Percentiles rank a stretch among this genome's conserved stretches.
Evolutionary conservation across 257 asterid species (phyloP).

Genomic region (Thymus quinquecostatus): DNA sequence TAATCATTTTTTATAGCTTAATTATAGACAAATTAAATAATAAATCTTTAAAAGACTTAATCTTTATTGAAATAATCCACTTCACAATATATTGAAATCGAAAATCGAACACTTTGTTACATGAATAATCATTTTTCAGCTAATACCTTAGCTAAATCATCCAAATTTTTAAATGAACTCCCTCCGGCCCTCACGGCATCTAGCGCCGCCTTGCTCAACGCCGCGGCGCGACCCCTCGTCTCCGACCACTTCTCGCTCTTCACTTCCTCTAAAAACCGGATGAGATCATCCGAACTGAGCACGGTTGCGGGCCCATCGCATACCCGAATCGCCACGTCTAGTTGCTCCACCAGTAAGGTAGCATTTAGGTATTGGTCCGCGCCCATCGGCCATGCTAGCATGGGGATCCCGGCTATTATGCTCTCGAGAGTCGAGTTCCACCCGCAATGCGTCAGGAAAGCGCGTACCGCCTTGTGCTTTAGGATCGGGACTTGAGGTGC

Average conservation of each 20-base stretch:
- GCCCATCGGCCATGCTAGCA: conserved; percentile 86
- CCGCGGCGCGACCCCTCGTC: conserved; percentile 43
- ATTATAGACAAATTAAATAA: too few relatives aligned
- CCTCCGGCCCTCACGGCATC: conserved; percentile 60
- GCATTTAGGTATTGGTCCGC: conserved; percentile 76
- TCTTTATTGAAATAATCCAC: neutral
- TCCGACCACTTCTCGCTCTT: conserved; percentile 36
- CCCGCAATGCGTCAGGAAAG: conserved; percentile 69
- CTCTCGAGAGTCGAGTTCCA: conserved; percentile 75
- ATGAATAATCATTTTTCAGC: neutral
- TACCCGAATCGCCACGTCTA: conserved; percentile 55
- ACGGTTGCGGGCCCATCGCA: conserved; percentile 64
- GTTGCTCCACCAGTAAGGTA: conserved; percentile 58
- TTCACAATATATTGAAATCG: too few relatives aligned
- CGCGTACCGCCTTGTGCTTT: conserved; percentile 48
- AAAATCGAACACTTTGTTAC: neutral
- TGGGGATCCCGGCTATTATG: conserved; percentile 57
- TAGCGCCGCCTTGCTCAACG: conserved; percentile 48
- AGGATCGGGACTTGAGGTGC: conserved; percentile 71
- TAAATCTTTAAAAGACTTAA: too few relatives aligned
- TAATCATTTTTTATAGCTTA: too few relatives aligned
- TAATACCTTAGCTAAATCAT: conserved; percentile 37
- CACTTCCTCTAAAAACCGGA: conserved; percentile 33
- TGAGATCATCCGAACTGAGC: conserved; percentile 45
- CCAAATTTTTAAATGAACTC: conserved; percentile 52